Evolutionary conservation across 2,329 filamentous ascomycete genomes (phyloP).

Genomic region (Fusarium cicatricum): DNA sequence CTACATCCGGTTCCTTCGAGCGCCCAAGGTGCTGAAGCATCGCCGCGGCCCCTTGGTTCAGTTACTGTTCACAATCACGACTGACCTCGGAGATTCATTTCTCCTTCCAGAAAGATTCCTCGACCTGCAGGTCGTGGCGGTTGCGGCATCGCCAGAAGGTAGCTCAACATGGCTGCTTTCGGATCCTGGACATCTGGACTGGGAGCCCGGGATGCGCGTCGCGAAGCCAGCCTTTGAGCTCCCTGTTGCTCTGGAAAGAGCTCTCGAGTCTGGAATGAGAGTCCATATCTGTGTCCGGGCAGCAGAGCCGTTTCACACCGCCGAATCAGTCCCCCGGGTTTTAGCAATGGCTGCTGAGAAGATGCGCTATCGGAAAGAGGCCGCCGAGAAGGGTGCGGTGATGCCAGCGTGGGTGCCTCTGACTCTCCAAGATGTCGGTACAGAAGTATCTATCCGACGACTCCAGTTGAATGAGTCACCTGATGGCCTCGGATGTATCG

Average conservation of each 20-base stretch:
- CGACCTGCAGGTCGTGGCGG: constrained; percentile 50
- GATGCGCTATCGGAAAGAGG: constrained; percentile 28
- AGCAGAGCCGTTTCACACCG: constrained; percentile 36
- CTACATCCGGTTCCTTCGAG: constrained; percentile 63
- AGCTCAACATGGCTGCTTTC: constrained; percentile 39
- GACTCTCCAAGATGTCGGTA: constrained; percentile 30
- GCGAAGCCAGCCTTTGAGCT: constrained; percentile 47
- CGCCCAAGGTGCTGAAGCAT: constrained; percentile 50
- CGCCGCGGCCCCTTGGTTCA: constrained; percentile 45
- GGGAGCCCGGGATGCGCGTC: constrained; percentile 51
- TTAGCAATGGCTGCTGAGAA: constrained; percentile 32
- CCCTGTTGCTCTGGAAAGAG: constrained; percentile 39
- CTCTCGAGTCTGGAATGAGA: constrained; percentile 35
- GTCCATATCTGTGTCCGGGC: constrained; percentile 44
- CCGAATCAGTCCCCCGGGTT: constrained; percentile 41
- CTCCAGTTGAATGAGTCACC: constrained; percentile 39
- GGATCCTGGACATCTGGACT: constrained; percentile 41
- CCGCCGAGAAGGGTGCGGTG: constrained; percentile 48
- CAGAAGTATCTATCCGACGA: constrained; percentile 43
- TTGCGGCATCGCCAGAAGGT: constrained; percentile 34
- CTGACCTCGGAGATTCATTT: constrained; percentile 65
- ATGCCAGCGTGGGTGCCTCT: constrained; percentile 55
- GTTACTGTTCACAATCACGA: constrained; percentile 63
- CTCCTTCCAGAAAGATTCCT: constrained; percentile 56
- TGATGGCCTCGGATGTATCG: constrained; percentile 43